Base-by-base conservation (phyloP, 1,284 basidiomycete genomes). In the Porodaedalea pini region DNA sequence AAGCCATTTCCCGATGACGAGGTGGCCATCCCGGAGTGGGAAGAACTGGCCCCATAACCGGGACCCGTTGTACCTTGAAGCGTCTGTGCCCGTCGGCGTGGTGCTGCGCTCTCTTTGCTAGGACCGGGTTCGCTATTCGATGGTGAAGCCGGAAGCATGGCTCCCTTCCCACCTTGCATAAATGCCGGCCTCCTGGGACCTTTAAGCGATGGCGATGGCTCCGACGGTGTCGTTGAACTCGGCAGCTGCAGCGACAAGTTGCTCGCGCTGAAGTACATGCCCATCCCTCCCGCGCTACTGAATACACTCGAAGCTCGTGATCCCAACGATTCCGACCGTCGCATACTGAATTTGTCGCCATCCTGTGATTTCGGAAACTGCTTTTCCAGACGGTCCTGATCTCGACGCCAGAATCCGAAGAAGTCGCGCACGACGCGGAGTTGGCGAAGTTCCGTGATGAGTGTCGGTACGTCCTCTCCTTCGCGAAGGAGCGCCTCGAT, bases 361-460 rank as follows among this genome's bases (percentile, higher is more conserved):
- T 60, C 23, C n/a, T 45, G 61, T 44, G 62, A 57, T 19, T 37
- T 41, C 48, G 57, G 63, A 13, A 60, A 61, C 25, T 61, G 41
- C 62, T 80, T 82, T 51, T 74, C 70, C n/a, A 74, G 72, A 27
- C 81, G 70, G 53, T 90, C 87, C 54, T 80, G 70, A 67, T 91
- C 88, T 44, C 82, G 73, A 58, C 83, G 75, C 89, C 88, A 91
- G 62, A 80, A 79, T 2, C 80, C 85, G 66, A 91, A 91, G 70
- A 91, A 91, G 67, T 90, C 85, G 4, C 81, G 81, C 51, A 88
- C 78, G 19, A 77, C 67, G 34, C 74, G 75, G 31, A 78, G 77
- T n/a, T 74, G 71, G 40, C 86, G 76, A 48, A 91, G 75, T 57
- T 90, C 88, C 52, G 75, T 70, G 47, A 91, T 69, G 45, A 90